These are phyloP conservation scores for Triglochin maritima DNA, from an alignment of 106 monocot genomes.

Conservation along the genomic window DNA sequence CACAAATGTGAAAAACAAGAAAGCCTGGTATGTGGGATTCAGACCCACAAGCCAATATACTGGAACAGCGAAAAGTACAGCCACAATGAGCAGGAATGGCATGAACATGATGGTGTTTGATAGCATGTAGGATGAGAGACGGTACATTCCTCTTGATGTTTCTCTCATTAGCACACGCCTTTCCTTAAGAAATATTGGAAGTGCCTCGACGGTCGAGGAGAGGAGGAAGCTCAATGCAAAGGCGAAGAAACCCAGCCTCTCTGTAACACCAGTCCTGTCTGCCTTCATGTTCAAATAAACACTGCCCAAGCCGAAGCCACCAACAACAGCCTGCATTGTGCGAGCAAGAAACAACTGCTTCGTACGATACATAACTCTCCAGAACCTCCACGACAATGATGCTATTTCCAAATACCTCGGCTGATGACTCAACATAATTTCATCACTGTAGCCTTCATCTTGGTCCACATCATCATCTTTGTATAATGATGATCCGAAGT, in stretches of 20 bases:
- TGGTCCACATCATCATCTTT: neutral
- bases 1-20: conserved; percentile 56
- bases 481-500: neutral
- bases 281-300: conserved; percentile 43
- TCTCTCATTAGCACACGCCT: conserved; percentile 82
- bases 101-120: conserved; percentile 60
- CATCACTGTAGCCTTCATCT: neutral
- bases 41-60: conserved; percentile 86
- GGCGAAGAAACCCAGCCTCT: conserved; percentile 82
- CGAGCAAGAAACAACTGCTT: conserved; percentile 68
- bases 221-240: conserved; percentile 93
- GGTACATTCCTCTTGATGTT: conserved; percentile 58
- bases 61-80: conserved; percentile 58
- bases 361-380: conserved; percentile 76
- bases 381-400: conserved; percentile 48
- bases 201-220: conserved; percentile 88
- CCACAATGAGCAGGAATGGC: conserved; percentile 71
- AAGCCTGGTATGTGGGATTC: conserved; percentile 34
- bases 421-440: conserved; percentile 3
- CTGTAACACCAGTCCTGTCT: conserved; percentile 35
- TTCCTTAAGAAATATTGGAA: conserved; percentile 81
- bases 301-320: conserved; percentile 72
- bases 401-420: conserved; percentile 38
- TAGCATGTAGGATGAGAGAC: conserved; percentile 70
- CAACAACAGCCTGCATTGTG: conserved; percentile 69